Conservation (phyloP, 139 green algal species). For the Coccomyxa sp. region DNA sequence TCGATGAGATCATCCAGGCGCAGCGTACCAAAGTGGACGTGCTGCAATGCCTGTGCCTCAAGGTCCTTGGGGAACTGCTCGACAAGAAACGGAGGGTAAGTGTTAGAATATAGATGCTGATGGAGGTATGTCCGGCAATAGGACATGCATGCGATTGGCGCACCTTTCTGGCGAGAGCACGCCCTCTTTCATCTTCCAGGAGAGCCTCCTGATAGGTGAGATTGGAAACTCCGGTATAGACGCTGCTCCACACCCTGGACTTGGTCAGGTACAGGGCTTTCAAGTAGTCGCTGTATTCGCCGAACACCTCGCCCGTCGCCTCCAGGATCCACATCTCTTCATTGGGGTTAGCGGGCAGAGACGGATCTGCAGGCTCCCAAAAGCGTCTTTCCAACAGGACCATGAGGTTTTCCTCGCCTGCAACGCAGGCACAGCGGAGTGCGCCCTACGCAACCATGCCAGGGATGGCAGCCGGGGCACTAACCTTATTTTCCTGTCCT, state of each 20-base stretch:
- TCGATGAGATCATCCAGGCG: constrained; percentile 9
- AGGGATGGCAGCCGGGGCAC: no score
- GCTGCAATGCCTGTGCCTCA: constrained; percentile 11
- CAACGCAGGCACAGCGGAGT: no score
- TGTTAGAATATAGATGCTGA: not conserved
- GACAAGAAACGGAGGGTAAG: not conserved
- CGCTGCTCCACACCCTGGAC: not conserved
- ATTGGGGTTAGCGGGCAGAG: not conserved
- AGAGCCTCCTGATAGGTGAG: constrained; percentile 22
- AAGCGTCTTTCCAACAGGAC: no score
- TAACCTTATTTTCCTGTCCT: no score
- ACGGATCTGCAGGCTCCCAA: not conserved
- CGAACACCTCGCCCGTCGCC: not conserved
- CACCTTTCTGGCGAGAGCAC: constrained; percentile 10
- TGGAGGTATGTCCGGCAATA: not conserved
- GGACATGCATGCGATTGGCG: not conserved
- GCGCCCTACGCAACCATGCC: no score
- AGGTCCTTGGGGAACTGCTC: constrained; percentile 22
- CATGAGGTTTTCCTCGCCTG: no score
- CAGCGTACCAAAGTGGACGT: constrained; percentile 15
- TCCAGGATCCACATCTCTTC: not conserved
- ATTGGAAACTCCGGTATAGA: not conserved
- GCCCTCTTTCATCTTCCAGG: constrained; percentile 12
- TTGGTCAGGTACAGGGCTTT: not conserved
- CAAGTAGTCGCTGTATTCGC: not conserved